A percentile compares a stretch with the other conserved stretches of the same genome.
phyloP scores from a whole-genome alignment of 1,284 basidiomycete genomes.

The Testicularia cyperi region DNA sequence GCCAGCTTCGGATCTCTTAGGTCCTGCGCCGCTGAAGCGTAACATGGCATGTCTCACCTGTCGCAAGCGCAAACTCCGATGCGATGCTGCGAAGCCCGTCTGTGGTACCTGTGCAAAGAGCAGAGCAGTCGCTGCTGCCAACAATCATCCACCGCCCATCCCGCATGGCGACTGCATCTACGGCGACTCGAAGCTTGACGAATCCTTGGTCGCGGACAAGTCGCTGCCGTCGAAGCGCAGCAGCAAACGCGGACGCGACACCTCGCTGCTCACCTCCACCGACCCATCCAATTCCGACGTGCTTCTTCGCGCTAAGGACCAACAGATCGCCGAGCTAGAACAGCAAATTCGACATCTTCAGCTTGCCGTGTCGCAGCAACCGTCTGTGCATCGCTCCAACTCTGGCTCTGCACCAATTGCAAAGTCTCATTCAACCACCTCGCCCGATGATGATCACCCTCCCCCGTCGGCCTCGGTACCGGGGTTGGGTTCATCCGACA shows the following conservation, averaged over 20 bases:
- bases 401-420: too few species aligned
- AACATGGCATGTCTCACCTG: conserved; percentile 21
- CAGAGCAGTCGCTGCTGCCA: conserved; percentile 7
- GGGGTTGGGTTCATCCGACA: neutral
- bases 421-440: too few species aligned
- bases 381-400: too few species aligned
- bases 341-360: neutral
- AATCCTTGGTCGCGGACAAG: too few species aligned
- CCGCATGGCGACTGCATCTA: conserved; percentile 18
- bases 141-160: conserved; percentile 9
- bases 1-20: neutral
- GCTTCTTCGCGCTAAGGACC: neutral
- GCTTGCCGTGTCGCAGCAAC: neutral
- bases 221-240: neutral
- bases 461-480: neutral
- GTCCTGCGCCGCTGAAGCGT: conserved; percentile 7
- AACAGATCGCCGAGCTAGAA: conserved; percentile 1
- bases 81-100: conserved; percentile 16
- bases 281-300: neutral
- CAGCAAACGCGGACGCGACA: neutral
- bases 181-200: conserved; percentile 1
- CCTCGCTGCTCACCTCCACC: neutral
- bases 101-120: conserved; percentile 15
- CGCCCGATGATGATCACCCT: neutral
- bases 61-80: conserved; percentile 15